phyloP scores from a whole-genome alignment of 345 rosid species.

The Lepidium didymum region DNA sequence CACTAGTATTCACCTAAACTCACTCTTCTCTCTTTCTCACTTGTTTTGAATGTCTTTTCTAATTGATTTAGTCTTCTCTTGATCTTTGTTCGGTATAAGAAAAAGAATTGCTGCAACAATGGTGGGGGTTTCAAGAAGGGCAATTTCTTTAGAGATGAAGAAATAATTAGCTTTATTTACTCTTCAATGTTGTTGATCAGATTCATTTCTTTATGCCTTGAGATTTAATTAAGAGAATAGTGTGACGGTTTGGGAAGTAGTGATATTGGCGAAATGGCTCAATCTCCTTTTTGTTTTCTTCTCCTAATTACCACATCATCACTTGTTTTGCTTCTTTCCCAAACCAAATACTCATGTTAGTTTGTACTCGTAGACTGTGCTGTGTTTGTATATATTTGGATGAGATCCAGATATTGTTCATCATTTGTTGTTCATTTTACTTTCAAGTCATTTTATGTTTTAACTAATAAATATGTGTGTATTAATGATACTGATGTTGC shows the following conservation, averaged over 20 bases:
- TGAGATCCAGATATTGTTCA: too few species aligned
- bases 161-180: background rate
- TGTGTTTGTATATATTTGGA: too few species aligned
- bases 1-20: background rate
- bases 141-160: background rate
- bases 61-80: background rate
- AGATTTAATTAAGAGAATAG: background rate
- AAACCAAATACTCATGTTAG: background rate
- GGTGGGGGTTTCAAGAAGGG: background rate
- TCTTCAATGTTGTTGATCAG: background rate
- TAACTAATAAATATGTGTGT: background rate
- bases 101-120: background rate
- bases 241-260: slow-evolving; percentile 19
- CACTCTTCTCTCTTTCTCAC: background rate
- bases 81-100: background rate
- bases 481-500: background rate
- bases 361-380: too few species aligned
- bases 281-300: slow-evolving; percentile 10
- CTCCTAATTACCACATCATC: background rate
- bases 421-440: too few species aligned
- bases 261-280: slow-evolving; percentile 31
- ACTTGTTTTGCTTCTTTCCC: background rate
- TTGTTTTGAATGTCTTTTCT: background rate
- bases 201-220: background rate
- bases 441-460: too few species aligned